phyloP scores from a whole-genome alignment of 106 monocot species.

The Dendrobium chrysotoxum region DNA sequence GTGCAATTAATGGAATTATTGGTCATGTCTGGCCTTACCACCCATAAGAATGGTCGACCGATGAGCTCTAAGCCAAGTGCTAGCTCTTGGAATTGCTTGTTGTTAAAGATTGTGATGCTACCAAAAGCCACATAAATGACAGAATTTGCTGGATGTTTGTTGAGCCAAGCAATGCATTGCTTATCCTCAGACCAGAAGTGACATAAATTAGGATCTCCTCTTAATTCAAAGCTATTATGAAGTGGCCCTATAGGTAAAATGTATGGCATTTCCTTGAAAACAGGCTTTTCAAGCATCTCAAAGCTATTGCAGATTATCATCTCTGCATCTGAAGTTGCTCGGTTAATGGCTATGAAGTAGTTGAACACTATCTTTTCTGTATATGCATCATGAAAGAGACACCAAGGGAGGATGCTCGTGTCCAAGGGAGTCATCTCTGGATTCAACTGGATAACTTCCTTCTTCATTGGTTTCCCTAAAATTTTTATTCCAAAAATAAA shows the following conservation, averaged over 20 bases:
- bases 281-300: constrained; percentile 11
- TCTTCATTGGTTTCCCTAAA: neutral
- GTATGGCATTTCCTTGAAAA: constrained; percentile 11
- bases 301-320: constrained; percentile 34
- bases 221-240: neutral
- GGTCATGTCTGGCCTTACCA: constrained; percentile 15
- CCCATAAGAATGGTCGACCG: constrained; percentile 30
- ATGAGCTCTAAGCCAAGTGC: constrained; percentile 26
- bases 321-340: constrained; percentile 4
- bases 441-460: constrained; percentile 8
- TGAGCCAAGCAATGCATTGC: constrained; percentile 20
- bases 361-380: constrained; percentile 3
- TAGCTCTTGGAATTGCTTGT: constrained; percentile 17
- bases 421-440: constrained; percentile 2
- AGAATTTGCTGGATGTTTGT: constrained; percentile 9
- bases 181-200: constrained; percentile 26
- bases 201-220: neutral
- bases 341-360: neutral
- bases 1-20: too few relatives aligned
- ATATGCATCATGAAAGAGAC: neutral
- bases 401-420: constrained; percentile 14
- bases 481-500: too few relatives aligned
- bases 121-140: constrained; percentile 35
- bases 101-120: constrained; percentile 17
- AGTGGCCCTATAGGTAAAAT: constrained; percentile 25